Percentiles rank a stretch among this genome's conserved stretches.
Evolutionary conservation across 805 yeast species (phyloP).

Genomic region (Maudiozyma barnettii): DNA sequence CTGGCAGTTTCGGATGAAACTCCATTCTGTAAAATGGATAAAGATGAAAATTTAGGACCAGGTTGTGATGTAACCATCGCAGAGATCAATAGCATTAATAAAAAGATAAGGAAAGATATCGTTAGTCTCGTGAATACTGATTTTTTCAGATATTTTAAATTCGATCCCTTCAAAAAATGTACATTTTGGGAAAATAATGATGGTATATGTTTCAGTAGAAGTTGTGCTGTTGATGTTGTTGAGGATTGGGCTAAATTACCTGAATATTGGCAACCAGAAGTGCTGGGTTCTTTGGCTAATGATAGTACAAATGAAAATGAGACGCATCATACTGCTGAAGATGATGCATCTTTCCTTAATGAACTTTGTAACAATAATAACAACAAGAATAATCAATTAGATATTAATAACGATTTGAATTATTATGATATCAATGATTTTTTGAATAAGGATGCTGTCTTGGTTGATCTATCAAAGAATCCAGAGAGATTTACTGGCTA

Average conservation of each 20-base stretch:
- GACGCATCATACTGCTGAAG: constrained; percentile 15
- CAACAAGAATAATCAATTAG: constrained; percentile 7
- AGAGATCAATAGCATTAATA: constrained; percentile 45
- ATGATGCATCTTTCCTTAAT: constrained; percentile 30
- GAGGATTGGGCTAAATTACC: constrained; percentile 65
- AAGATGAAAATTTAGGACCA: constrained; percentile 24
- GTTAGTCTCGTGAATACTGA: constrained; percentile 54
- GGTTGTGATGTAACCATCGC: constrained; percentile 35
- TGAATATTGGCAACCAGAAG: constrained; percentile 65
- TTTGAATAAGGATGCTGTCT: constrained; percentile 59
- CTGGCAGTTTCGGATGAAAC: constrained; percentile 6
- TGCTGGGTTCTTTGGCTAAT: constrained; percentile 36
- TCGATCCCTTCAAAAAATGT: constrained; percentile 74
- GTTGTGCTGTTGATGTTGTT: constrained; percentile 82
- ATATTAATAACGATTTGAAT: constrained; percentile 38
- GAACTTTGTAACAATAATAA: constrained; percentile 29
- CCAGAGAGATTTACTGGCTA: constrained; percentile 97
- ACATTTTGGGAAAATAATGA: constrained; percentile 74
- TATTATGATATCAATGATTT: constrained; percentile 60
- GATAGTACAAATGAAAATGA: constrained; percentile 20
- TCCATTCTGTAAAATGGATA: constrained; percentile 27
- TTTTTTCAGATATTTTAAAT: constrained; percentile 79
- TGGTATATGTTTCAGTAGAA: constrained; percentile 77
- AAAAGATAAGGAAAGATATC: constrained; percentile 46
- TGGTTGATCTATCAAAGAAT: constrained; percentile 76